Percentiles rank a stretch among this genome's conserved stretches.
Conservation (phyloP, 2,329 filamentous ascomycete genomes). For the Colletotrichum liriopes region DNA sequence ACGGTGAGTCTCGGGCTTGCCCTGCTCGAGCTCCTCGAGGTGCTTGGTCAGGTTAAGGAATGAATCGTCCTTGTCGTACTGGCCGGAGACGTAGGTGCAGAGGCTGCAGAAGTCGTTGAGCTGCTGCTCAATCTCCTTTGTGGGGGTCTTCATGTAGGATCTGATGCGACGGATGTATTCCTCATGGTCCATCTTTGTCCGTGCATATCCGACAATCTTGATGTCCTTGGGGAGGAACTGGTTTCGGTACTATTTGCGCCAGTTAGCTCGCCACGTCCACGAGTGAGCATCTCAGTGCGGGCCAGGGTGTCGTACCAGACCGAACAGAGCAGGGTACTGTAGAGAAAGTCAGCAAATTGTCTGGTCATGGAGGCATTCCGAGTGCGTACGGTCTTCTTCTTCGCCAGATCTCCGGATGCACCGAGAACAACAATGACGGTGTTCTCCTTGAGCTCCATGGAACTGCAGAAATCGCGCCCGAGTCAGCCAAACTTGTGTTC, state of each 20-base stretch:
- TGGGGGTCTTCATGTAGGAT: conserved; percentile 99
- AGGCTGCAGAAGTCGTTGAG: conserved; percentile 89
- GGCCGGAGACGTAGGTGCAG: conserved; percentile 95
- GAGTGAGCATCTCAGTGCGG: neutral
- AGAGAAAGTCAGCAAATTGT: conserved; percentile 48
- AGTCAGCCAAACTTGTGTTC: conserved; percentile 32
- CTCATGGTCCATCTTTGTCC: conserved; percentile 98
- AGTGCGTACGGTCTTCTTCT: conserved; percentile 93
- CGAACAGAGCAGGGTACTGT: conserved; percentile 96
- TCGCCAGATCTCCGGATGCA: conserved; percentile 96
- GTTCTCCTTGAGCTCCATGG: conserved; percentile 97
- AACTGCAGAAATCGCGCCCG: conserved; percentile 64
- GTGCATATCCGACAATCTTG: conserved; percentile 97
- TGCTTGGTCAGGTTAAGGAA: conserved; percentile 90
- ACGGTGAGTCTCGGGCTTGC: conserved; percentile 86
- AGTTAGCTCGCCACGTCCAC: conserved; percentile 28
- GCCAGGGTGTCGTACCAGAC: conserved; percentile 79
- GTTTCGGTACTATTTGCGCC: conserved; percentile 84
- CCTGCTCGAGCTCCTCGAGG: conserved; percentile 87
- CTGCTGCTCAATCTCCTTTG: conserved; percentile 97
- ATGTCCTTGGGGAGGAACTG: conserved; percentile 98
- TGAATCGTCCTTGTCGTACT: conserved; percentile 97
- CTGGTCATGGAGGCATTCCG: conserved; percentile 11
- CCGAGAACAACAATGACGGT: conserved; percentile 97
- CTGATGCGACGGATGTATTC: conserved; percentile 96